Conservation (phyloP, 768 basidiomycete species). For the Phaeotremella fagi region DNA sequence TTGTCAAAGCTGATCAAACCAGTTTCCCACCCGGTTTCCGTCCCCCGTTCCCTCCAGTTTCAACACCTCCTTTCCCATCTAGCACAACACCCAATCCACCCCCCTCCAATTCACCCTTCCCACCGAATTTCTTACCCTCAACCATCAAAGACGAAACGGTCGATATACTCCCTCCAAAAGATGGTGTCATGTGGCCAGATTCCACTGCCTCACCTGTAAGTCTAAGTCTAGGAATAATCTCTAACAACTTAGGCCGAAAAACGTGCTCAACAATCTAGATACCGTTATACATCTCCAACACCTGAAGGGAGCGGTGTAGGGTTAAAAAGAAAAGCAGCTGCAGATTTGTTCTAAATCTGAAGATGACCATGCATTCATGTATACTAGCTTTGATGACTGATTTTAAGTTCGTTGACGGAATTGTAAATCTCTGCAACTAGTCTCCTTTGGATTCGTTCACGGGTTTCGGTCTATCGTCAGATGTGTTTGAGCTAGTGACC, state of each 20-base stretch:
- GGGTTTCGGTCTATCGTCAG: slow-evolving; percentile 54
- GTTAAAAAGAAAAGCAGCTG: slow-evolving; percentile 46
- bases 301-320: slow-evolving; percentile 20
- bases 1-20: slow-evolving; percentile 47
- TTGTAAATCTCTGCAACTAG: slow-evolving; percentile 79
- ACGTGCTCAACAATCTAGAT: slow-evolving; percentile 42
- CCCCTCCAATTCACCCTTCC: slow-evolving; percentile 11
- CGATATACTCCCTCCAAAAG: slow-evolving; percentile 37
- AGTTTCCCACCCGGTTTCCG: slow-evolving; percentile 40
- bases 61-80: slow-evolving; percentile 30
- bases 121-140: not conserved
- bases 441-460: slow-evolving; percentile 66
- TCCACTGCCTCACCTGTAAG: slow-evolving; percentile 39
- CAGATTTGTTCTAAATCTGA: slow-evolving; percentile 59
- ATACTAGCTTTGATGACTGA: not conserved
- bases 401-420: slow-evolving; percentile 13
- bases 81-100: slow-evolving; percentile 31
- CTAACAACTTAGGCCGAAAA: slow-evolving; percentile 38
- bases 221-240: not conserved
- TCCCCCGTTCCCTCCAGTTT: slow-evolving; percentile 39
- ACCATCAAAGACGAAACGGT: slow-evolving; percentile 3
- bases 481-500: slow-evolving; percentile 1
- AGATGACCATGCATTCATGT: not conserved
- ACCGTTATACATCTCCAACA: slow-evolving; percentile 41
- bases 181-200: slow-evolving; percentile 49